A percentile compares a stretch with the other conserved stretches of the same genome.
These are phyloP conservation scores for Gymnopilus dilepis DNA, from an alignment of 768 basidiomycete genomes.

Conservation along the genomic window DNA sequence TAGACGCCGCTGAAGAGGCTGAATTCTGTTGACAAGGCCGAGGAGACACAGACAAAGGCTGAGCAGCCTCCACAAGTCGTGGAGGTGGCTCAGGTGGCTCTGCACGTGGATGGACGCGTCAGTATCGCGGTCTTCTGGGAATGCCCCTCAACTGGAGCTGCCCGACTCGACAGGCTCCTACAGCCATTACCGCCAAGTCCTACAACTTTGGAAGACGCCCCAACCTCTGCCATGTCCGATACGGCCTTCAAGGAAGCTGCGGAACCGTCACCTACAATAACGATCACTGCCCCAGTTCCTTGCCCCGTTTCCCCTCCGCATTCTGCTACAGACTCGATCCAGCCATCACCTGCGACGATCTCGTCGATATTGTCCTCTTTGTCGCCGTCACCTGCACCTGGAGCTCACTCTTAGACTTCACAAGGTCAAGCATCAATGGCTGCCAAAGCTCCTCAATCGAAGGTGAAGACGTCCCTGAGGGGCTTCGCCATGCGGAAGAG, in stretches of 20 bases:
- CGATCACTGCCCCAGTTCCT: background rate
- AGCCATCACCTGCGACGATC: background rate
- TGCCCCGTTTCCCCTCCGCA: background rate
- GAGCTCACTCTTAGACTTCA: background rate
- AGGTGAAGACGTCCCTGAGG: slow-evolving; percentile 63
- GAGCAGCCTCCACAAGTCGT: background rate
- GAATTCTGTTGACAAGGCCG: background rate
- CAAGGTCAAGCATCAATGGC: background rate
- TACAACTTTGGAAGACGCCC: too few relatives aligned
- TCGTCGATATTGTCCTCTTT: background rate
- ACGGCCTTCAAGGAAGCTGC: too few relatives aligned
- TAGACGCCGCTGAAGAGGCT: background rate
- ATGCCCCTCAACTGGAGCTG: background rate
- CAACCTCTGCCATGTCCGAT: too few relatives aligned
- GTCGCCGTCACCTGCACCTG: background rate
- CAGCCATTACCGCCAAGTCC: too few relatives aligned
- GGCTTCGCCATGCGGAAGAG: slow-evolving; percentile 63
- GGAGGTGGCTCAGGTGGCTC: too few relatives aligned
- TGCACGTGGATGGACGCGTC: background rate
- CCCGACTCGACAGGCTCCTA: background rate
- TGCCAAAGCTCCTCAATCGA: slow-evolving; percentile 26
- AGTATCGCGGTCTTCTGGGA: background rate
- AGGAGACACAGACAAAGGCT: background rate
- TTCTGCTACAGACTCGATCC: background rate
- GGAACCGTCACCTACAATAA: background rate